These are phyloP conservation scores for Aspergillus olivimuriae DNA, from an alignment of 495 filamentous ascomycete species.

Conservation along the genomic window DNA sequence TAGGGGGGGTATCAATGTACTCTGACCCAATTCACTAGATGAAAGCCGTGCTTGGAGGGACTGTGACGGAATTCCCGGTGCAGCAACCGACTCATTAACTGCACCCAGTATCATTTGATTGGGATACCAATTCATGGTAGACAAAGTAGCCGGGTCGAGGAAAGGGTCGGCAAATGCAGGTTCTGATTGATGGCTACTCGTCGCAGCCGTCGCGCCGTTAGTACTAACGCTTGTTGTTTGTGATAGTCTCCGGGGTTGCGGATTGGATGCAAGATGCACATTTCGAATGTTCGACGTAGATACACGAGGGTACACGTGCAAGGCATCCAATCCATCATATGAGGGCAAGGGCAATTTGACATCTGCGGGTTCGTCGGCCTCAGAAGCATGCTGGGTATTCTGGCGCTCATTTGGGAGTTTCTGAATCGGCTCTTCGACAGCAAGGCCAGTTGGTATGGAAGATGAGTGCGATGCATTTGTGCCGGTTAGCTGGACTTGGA, in stretches of 20 bases:
- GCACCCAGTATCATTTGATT: slow-evolving; percentile 17
- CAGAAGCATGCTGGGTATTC: not conserved
- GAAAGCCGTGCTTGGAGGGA: slow-evolving; percentile 11
- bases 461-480: slow-evolving; percentile 5
- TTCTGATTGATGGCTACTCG: slow-evolving; percentile 18
- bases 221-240: slow-evolving; percentile 3
- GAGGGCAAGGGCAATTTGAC: slow-evolving; percentile 4
- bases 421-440: not conserved
- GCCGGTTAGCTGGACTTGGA: slow-evolving; percentile 17
- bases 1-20: slow-evolving; percentile 27
- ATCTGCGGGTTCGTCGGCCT: not conserved
- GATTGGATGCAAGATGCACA: no score
- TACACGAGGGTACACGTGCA: slow-evolving; percentile 11
- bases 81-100: slow-evolving; percentile 6
- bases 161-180: slow-evolving; percentile 19
- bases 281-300: slow-evolving; percentile 8
- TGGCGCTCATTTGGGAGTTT: not conserved
- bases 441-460: slow-evolving; percentile 1
- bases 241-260: no score
- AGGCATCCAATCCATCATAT: slow-evolving; percentile 8
- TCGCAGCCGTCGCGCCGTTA: slow-evolving; percentile 14
- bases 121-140: slow-evolving; percentile 36
- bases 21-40: slow-evolving; percentile 15
- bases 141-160: slow-evolving; percentile 21
- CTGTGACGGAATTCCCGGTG: slow-evolving; percentile 9